These are phyloP conservation scores for Globisporangium ultimum DNA, from an alignment of 352 stramenopile species.

Conservation along the genomic window DNA sequence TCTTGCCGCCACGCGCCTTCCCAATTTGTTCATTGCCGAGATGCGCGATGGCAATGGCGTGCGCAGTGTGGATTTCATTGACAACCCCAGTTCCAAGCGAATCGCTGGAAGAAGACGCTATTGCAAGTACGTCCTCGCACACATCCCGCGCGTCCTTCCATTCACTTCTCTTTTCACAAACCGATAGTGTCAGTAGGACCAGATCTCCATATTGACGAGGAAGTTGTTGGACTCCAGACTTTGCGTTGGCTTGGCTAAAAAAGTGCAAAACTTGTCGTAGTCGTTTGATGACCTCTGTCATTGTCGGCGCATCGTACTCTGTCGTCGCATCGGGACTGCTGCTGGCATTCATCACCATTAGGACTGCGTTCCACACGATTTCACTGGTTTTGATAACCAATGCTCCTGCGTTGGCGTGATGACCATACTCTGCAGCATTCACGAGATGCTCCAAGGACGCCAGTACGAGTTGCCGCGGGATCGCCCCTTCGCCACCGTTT, in stretches of 20 bases:
- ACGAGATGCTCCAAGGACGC: conserved; percentile 56
- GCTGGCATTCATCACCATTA: conserved; percentile 26
- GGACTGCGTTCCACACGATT: conserved; percentile 77
- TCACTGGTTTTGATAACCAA: conserved; percentile 51
- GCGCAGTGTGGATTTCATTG: conserved; percentile 51
- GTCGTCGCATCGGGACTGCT: conserved; percentile 16
- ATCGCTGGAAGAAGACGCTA: conserved; percentile 5
- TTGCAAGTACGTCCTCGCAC: conserved; percentile 28
- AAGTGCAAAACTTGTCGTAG: conserved; percentile 22
- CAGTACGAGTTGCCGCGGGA: conserved; percentile 45
- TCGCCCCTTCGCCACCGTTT: conserved; percentile 25
- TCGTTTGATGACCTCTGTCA: conserved; percentile 19
- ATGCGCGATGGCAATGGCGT: conserved; percentile 57
- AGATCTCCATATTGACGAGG: conserved; percentile 46
- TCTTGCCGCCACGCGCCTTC: conserved; percentile 8
- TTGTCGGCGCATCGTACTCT: conserved; percentile 14
- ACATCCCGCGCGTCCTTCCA: conserved; percentile 43
- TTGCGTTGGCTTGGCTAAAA: conserved; percentile 18
- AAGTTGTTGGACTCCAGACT: not conserved
- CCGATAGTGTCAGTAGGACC: conserved; percentile 43
- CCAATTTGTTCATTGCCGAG: conserved; percentile 33
- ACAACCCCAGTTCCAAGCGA: conserved; percentile 20
- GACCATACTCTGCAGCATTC: conserved; percentile 35
- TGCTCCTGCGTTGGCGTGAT: conserved; percentile 14
- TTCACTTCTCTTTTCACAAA: conserved; percentile 44